phyloP scores from a whole-genome alignment of 139 green algal genomes.

The Parachlorella kessleri region DNA sequence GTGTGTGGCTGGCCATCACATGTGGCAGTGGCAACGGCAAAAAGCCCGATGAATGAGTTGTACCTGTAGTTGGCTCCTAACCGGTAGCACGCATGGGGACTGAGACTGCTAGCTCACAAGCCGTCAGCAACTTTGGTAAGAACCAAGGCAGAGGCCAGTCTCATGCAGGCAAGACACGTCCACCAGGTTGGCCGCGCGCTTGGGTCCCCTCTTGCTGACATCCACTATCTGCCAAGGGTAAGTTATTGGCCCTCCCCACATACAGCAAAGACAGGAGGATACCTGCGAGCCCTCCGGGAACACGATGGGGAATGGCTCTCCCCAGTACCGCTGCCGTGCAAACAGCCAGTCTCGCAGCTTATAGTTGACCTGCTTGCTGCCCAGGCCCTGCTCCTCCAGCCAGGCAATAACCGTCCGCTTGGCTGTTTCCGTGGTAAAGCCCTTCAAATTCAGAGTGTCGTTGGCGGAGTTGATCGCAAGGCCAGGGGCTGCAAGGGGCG shows the following conservation, averaged over 20 bases:
- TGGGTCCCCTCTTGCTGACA: no score
- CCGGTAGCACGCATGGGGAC: no score
- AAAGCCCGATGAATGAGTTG: no score
- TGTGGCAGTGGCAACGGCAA: no score
- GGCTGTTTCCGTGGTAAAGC: conserved; percentile 57
- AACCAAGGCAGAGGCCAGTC: no score
- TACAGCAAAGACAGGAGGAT: no score
- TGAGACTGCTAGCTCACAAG: no score
- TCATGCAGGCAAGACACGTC: no score
- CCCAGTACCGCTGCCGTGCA: conserved; percentile 98
- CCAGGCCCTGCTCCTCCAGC: conserved; percentile 54
- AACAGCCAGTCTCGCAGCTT: conserved; percentile 99
- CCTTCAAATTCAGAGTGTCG: conserved; percentile 75
- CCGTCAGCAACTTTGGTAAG: no score
- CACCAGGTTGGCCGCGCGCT: no score
- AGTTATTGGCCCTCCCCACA: background rate
- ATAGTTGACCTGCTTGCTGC: conserved; percentile 82
- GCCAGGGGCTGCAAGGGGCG: conserved; percentile 42
- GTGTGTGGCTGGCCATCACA: no score
- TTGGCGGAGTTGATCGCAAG: conserved; percentile 64
- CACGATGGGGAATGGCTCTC: conserved; percentile 97
- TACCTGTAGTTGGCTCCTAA: no score
- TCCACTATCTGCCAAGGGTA: background rate
- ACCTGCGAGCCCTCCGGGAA: conserved; percentile 69
- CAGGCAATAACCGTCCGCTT: conserved; percentile 46